Evolutionary conservation across 129 eudicot genomes (phyloP), one percentile per base, ranked within the genome.

Genomic region (Solidago caesia): DNA sequence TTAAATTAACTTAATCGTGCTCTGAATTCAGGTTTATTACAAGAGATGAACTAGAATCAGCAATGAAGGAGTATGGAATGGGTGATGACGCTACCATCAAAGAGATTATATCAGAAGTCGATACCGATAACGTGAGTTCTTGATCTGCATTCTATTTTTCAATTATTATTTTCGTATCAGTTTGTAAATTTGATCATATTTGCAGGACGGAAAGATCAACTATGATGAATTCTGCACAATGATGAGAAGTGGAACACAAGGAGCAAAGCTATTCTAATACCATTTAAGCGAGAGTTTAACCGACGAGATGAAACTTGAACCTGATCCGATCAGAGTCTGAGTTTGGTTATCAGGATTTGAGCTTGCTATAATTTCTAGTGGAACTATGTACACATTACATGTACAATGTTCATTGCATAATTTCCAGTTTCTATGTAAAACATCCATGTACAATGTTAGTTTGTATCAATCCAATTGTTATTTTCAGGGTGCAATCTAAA

Each of bases 91-190:
- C 79, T 67, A 81, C 91, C 68, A 88, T 94, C n/a, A 88, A 87
- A 67, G 98, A 90, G 47, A 94, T 94, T 10, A 85, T 94, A 68
- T 79, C 87, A 5, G 98, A 94, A 88, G 98, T 94, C 45, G 98
- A 94, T 70, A 78, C 87, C 0, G 98, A 94, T 62, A 90, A 94
- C 46, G 98, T 94, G 73, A 82, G 96, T 55, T 41, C 65, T 49
- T 33, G 39, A 33, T 63, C 13, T 25, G 11, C 9, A 53, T 45
- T 53, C 8, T 15, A 6, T 1, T 11, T 10, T 16, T 42, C 52
- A 33, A 3, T 14, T n/a, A 27, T 12, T 65, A 9, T 33, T 13
- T 21, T 33, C 41, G 11, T 15, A 5, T 58, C 56, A 4, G 14
- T 26, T 56, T 76, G 12, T 47, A 47, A 76, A 63, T 42, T 71